Evolutionary conservation across 208 protist genomes (phyloP).

Genomic region (Acanthamoeba pearcei): DNA sequence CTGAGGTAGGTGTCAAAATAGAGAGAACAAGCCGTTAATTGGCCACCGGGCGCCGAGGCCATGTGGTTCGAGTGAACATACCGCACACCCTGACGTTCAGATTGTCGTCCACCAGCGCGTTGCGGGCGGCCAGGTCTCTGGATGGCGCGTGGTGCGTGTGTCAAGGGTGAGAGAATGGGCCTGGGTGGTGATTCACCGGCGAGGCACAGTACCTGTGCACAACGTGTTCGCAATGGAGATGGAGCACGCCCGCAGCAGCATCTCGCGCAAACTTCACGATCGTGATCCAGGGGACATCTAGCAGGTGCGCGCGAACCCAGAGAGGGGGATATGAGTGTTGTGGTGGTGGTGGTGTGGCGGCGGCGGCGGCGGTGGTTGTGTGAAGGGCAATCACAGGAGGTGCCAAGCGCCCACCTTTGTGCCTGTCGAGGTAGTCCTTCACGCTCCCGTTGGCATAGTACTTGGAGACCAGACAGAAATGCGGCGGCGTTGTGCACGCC

Average conservation of each 20-base stretch:
- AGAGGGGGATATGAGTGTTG: background rate
- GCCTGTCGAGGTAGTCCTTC: slow-evolving; percentile 2
- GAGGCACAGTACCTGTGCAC: background rate
- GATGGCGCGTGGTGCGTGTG: no score
- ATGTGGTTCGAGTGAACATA: background rate
- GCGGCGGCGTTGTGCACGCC: background rate
- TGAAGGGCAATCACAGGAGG: background rate
- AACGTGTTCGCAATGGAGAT: slow-evolving; percentile 47
- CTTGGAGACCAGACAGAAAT: slow-evolving; percentile 18
- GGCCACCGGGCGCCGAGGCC: no score
- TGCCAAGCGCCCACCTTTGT: background rate
- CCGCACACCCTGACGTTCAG: slow-evolving; percentile 3
- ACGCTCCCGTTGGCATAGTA: slow-evolving; percentile 26
- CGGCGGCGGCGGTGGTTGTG: background rate
- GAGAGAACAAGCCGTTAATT: background rate
- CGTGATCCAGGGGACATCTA: background rate
- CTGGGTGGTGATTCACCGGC: no score
- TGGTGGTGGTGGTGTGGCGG: no score
- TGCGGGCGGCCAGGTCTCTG: background rate
- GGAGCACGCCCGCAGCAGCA: slow-evolving; percentile 18
- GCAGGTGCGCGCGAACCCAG: background rate
- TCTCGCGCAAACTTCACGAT: slow-evolving; percentile 7
- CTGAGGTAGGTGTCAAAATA: background rate
- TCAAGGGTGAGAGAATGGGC: no score
- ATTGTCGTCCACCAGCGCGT: slow-evolving; percentile 1